Evolutionary conservation across 495 filamentous ascomycete species (phyloP).

Genomic region (Thermothielavioides terrestris): DNA sequence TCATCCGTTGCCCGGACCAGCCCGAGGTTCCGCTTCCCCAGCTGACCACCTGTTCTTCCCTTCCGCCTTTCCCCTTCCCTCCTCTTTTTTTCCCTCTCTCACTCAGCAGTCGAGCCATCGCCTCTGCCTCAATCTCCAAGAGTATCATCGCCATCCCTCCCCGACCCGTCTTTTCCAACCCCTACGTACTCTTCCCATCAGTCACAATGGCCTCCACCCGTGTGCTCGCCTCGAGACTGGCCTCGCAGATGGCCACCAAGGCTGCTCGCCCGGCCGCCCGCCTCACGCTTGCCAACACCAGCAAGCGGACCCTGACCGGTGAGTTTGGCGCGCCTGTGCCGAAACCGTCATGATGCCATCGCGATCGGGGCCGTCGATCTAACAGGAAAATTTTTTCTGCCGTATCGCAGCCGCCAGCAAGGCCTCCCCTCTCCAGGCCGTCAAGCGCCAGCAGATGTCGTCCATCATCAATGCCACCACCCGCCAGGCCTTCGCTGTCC

Average conservation of each 20-base stretch:
- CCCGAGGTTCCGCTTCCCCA: slow-evolving; percentile 27
- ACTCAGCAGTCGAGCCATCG: slow-evolving; percentile 31
- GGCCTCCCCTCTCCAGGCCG: slow-evolving; percentile 48
- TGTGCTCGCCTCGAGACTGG: slow-evolving; percentile 58
- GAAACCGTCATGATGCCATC: not conserved
- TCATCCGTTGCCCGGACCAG: slow-evolving; percentile 32
- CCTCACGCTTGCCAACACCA: slow-evolving; percentile 48
- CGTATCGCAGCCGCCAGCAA: slow-evolving; percentile 29
- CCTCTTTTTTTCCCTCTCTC: slow-evolving; percentile 33
- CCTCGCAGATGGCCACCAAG: slow-evolving; percentile 64
- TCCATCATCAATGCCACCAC: slow-evolving; percentile 56
- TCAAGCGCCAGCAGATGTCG: slow-evolving; percentile 60
- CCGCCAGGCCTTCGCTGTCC: slow-evolving; percentile 55
- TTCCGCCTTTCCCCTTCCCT: slow-evolving; percentile 27
- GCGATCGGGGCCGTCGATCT: slow-evolving; percentile 6
- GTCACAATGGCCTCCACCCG: slow-evolving; percentile 65
- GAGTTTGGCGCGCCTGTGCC: slow-evolving; percentile 20
- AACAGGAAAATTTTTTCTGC: slow-evolving; percentile 8
- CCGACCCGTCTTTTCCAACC: slow-evolving; percentile 28
- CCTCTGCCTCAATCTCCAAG: slow-evolving; percentile 19
- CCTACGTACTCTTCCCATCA: slow-evolving; percentile 31
- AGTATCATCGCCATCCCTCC: slow-evolving; percentile 25
- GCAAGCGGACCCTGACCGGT: slow-evolving; percentile 63
- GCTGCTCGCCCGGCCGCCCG: slow-evolving; percentile 62
- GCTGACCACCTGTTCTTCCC: slow-evolving; percentile 28